Evolutionary conservation across 192 early-diverging fungal species (phyloP), one percentile per base, ranked within the genome.

Genomic region (Gaertneriomyces semiglobifer): DNA sequence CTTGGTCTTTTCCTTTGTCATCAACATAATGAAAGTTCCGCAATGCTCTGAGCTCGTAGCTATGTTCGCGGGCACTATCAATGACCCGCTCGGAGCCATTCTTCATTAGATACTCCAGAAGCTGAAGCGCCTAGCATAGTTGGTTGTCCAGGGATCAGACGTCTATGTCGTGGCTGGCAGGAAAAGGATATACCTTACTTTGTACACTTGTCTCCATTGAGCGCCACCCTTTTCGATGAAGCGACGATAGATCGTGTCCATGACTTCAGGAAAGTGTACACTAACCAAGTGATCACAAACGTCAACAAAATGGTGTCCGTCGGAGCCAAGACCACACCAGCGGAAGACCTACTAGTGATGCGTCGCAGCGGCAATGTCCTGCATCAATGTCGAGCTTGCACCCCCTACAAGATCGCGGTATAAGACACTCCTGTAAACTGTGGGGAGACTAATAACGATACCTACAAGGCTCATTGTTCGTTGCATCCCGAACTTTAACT

Each of bases 151-250:
- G 16, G 53, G 4, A 45, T 20, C 14, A 63, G 12, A 5, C 63
- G 25, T 40, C 41, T 5, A 57, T 38, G 20, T 38, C 5, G 11
- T 45, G 39, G 60, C 25, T 33, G 25, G 25, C 25, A 33, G 25
- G 1, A 33, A 33, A 33, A 33, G 0, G 2, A 46, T 61, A 61
- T 44, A 44, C 11, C 18, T 12, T 55, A 89, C 89, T 83, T 98
- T 98, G 83, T 98, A 98, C n/a, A 90, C 89, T 68, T 93, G 90
- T 62, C 94, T 79, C 96, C 96, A 98, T 68, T 90, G 88, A 16
- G 82, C 72, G 0, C 89, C 84, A 59, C 89, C 84, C 48, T 88
- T 89, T 67, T 98, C 94, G 52, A 89, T 84, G 68, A 96, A 86
- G 18, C 88, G 85, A 62, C 89, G 83, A 73, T 93, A 97, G 53